phyloP scores from a whole-genome alignment of 139 green algal species.

The Zygnema circumcarinatum region DNA sequence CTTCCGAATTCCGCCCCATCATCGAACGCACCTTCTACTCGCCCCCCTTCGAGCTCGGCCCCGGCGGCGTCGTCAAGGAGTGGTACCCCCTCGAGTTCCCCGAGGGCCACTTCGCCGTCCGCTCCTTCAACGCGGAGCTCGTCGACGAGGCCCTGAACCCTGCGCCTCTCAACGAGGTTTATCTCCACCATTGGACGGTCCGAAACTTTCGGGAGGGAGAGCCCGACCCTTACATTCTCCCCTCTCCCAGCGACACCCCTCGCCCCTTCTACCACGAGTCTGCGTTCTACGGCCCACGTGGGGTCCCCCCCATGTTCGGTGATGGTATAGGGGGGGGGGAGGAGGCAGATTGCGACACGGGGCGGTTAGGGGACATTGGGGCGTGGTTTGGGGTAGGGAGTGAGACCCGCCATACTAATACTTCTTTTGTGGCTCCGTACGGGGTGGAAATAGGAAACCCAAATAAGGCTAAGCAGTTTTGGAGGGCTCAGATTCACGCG shows the following conservation, averaged over 20 bases:
- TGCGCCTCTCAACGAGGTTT: not conserved
- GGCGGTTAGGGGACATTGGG: not conserved
- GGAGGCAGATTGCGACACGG: not conserved
- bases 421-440: not conserved
- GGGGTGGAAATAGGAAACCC: not conserved
- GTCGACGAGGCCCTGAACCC: not conserved
- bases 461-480: not conserved
- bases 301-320: too few relatives aligned
- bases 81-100: not conserved
- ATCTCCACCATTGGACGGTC: not conserved
- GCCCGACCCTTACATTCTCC: too few relatives aligned
- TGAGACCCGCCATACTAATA: not conserved
- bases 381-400: not conserved
- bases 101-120: not conserved
- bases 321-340: too few relatives aligned
- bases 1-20: not conserved
- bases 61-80: not conserved
- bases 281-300: too few relatives aligned
- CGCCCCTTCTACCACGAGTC: too few relatives aligned
- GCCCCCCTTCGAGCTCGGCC: not conserved
- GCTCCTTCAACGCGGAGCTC: constrained; percentile 5
- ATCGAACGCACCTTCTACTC: not conserved
- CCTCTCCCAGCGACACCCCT: too few relatives aligned
- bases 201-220: too few relatives aligned
- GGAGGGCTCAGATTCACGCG: not conserved